phyloP scores from a whole-genome alignment of 1,284 basidiomycete species.

The Paramarasmius palmivorus region DNA sequence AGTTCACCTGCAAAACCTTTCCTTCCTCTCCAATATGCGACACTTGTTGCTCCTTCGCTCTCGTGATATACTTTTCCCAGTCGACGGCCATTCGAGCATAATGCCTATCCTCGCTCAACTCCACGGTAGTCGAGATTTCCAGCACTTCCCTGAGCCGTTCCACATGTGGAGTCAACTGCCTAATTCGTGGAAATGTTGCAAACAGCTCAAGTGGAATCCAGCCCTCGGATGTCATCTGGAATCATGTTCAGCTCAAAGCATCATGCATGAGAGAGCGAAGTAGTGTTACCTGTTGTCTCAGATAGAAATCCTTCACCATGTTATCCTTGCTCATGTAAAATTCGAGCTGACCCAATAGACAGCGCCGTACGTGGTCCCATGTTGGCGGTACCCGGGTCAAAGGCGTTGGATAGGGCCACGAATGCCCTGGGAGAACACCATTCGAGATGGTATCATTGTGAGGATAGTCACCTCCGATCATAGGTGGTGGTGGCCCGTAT shows the following conservation, averaged over 20 bases:
- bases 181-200: constrained; percentile 86
- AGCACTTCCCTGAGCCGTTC: constrained; percentile 75
- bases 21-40: not conserved
- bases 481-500: too few species aligned
- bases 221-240: constrained; percentile 85
- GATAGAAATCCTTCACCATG: constrained; percentile 79
- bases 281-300: constrained; percentile 65
- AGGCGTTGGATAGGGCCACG: constrained; percentile 43
- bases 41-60: not conserved
- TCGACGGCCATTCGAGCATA: constrained; percentile 6
- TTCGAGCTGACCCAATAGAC: constrained; percentile 81
- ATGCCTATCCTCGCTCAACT: constrained; percentile 44
- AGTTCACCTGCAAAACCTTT: too few species aligned
- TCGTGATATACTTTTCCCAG: constrained; percentile 8
- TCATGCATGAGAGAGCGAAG: not conserved
- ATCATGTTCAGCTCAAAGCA: constrained; percentile 11
- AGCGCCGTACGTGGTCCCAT: constrained; percentile 64
- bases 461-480: too few species aligned
- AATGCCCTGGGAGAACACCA: too few species aligned
- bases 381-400: constrained; percentile 57
- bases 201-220: constrained; percentile 85
- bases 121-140: constrained; percentile 64
- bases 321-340: constrained; percentile 90
- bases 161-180: constrained; percentile 65
- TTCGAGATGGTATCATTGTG: too few species aligned